A percentile compares a stretch with the other conserved stretches of the same genome.
Conservation (phyloP, 2,329 filamentous ascomycete species). For the Apiospora kogelbergensis region DNA sequence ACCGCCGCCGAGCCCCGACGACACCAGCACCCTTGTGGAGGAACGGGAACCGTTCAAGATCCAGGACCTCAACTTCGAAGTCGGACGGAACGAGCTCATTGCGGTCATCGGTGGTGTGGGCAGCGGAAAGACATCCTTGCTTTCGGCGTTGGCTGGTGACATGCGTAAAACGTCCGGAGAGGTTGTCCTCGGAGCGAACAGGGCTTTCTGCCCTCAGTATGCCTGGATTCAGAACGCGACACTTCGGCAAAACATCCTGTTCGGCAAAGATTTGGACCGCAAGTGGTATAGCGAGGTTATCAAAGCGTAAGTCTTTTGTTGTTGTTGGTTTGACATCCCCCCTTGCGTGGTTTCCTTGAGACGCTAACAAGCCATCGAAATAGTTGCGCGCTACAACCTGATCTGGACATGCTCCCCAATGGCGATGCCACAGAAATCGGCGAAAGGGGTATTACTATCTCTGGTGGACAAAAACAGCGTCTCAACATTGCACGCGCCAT, state of each 20-base stretch:
- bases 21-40: conserved; percentile 57
- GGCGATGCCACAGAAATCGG: conserved; percentile 92
- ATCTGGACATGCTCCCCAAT: conserved; percentile 90
- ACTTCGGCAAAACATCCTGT: conserved; percentile 85
- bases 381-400: conserved; percentile 77
- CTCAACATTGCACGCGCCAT: conserved; percentile 87
- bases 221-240: conserved; percentile 96
- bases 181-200: conserved; percentile 72
- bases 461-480: conserved; percentile 92
- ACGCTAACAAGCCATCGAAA: neutral
- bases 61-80: conserved; percentile 63
- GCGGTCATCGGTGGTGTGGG: conserved; percentile 89
- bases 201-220: conserved; percentile 93
- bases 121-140: conserved; percentile 84
- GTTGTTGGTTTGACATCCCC: no score
- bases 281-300: conserved; percentile 85
- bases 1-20: conserved; percentile 40
- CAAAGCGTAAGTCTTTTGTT: conserved; percentile 57
- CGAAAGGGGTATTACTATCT: conserved; percentile 92
- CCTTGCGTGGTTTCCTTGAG: neutral
- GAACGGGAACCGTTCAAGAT: conserved; percentile 71
- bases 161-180: conserved; percentile 82
- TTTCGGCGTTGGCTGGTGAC: conserved; percentile 87
- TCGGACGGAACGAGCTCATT: conserved; percentile 74
- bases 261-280: conserved; percentile 75